phyloP scores from a whole-genome alignment of 2,329 filamentous ascomycete genomes.

The Trichophyton simii region DNA sequence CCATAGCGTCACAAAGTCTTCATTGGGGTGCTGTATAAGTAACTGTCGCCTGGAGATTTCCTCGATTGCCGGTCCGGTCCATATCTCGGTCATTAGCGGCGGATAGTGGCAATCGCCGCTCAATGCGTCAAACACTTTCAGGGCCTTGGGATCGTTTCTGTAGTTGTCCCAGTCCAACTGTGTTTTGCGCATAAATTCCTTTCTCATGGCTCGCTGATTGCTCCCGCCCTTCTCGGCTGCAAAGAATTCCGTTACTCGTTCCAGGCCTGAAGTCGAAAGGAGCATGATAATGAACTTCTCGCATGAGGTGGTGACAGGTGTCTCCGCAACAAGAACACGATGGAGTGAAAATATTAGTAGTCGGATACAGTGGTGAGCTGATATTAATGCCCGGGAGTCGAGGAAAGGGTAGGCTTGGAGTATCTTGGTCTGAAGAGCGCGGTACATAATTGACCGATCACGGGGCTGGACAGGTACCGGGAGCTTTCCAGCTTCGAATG shows the following conservation, averaged over 20 bases:
- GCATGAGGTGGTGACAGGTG: conserved; percentile 18
- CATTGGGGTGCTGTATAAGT: conserved; percentile 22
- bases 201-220: conserved; percentile 29
- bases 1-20: conserved; percentile 23
- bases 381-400: conserved; percentile 27
- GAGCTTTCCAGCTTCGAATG: conserved; percentile 28
- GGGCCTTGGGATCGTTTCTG: conserved; percentile 28
- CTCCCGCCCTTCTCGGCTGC: conserved; percentile 34
- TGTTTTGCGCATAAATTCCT: conserved; percentile 34
- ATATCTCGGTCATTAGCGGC: conserved; percentile 24
- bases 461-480: conserved; percentile 26
- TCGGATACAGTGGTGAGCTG: conserved; percentile 32
- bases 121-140: conserved; percentile 23
- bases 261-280: conserved; percentile 28
- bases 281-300: conserved; percentile 32
- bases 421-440: conserved; percentile 26
- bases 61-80: conserved; percentile 26
- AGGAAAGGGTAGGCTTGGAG: conserved; percentile 30
- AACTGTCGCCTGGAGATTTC: conserved; percentile 22
- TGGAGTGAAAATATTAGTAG: conserved; percentile 29
- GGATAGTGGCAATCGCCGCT: conserved; percentile 19
- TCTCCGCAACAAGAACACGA: conserved; percentile 26
- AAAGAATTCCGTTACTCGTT: conserved; percentile 31
- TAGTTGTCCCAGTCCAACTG: conserved; percentile 27
- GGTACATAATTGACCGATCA: conserved; percentile 26